Evolutionary conservation across 306 rosid species (phyloP).

Genomic region (Acmispon strigosus): DNA sequence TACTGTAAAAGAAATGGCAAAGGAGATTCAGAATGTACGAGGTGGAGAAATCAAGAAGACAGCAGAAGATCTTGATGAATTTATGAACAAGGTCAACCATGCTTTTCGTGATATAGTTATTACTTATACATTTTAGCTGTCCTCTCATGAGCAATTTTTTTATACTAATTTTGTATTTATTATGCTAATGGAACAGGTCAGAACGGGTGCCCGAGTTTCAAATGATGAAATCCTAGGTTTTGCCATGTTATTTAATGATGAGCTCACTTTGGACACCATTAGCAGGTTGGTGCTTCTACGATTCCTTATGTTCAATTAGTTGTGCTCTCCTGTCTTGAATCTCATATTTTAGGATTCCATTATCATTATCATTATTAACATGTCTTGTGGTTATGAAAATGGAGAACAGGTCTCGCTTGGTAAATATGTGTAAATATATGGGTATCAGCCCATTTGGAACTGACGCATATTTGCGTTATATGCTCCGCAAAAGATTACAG

Average conservation of each 20-base stretch:
- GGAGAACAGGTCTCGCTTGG: slow-evolving; percentile 71
- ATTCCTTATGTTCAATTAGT: background rate
- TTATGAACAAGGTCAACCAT: slow-evolving; percentile 53
- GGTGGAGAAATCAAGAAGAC: slow-evolving; percentile 80
- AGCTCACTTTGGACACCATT: slow-evolving; percentile 83
- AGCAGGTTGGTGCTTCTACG: slow-evolving; percentile 54
- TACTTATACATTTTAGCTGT: background rate
- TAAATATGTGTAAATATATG: slow-evolving; percentile 92
- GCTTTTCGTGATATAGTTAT: slow-evolving; percentile 1
- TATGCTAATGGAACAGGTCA: slow-evolving; percentile 39
- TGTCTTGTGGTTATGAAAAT: slow-evolving; percentile 15
- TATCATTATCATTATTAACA: slow-evolving; percentile 18
- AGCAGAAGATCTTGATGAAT: slow-evolving; percentile 83
- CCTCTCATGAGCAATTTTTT: background rate
- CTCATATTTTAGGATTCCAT: slow-evolving; percentile 12
- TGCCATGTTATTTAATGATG: slow-evolving; percentile 84
- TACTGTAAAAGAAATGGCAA: slow-evolving; percentile 88
- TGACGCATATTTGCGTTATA: slow-evolving; percentile 74
- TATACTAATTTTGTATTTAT: background rate
- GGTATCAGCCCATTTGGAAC: slow-evolving; percentile 76
- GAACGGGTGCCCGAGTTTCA: slow-evolving; percentile 63
- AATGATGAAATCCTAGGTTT: slow-evolving; percentile 83
- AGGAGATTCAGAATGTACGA: slow-evolving; percentile 71
- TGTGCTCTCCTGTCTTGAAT: background rate
- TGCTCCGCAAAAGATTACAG: slow-evolving; percentile 73